Evolutionary conservation across 768 basidiomycete genomes (phyloP).

Genomic region (Tylopilus vinaceipallidus): DNA sequence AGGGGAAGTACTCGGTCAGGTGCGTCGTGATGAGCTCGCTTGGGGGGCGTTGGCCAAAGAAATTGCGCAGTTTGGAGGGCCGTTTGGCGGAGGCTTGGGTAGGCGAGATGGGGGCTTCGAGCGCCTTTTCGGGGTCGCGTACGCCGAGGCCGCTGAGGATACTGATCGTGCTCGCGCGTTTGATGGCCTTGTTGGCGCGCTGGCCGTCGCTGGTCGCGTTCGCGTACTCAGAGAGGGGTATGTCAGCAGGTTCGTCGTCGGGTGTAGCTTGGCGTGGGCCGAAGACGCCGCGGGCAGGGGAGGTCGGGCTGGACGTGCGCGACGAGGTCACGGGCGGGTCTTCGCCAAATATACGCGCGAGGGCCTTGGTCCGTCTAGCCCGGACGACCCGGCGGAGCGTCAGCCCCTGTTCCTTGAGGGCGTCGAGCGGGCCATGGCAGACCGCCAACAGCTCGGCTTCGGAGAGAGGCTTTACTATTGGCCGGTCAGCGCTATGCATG

Average conservation of each 20-base stretch:
- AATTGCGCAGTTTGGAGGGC: slow-evolving; percentile 82
- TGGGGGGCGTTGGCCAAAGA: slow-evolving; percentile 97
- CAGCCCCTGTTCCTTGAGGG: slow-evolving; percentile 75
- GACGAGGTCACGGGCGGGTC: slow-evolving; percentile 30
- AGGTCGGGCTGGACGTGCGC: slow-evolving; percentile 36
- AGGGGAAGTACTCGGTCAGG: slow-evolving; percentile 92
- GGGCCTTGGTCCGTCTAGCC: slow-evolving; percentile 39
- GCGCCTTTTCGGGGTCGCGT: slow-evolving; percentile 66
- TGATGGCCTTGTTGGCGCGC: slow-evolving; percentile 35
- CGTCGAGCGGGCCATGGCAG: slow-evolving; percentile 79
- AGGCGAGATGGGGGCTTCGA: slow-evolving; percentile 57
- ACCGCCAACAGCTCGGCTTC: slow-evolving; percentile 79
- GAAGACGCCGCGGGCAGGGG: slow-evolving; percentile 23
- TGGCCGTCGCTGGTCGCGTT: slow-evolving; percentile 30
- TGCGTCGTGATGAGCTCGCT: slow-evolving; percentile 96
- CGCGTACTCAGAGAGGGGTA: slow-evolving; percentile 30
- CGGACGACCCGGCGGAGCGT: slow-evolving; percentile 60
- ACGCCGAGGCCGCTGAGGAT: slow-evolving; percentile 93
- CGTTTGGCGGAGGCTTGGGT: slow-evolving; percentile 37
- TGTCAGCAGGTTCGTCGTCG: slow-evolving; percentile 39
- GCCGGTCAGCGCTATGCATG: neutral
- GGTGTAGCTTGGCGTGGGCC: slow-evolving; percentile 11
- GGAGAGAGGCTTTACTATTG: slow-evolving; percentile 66
- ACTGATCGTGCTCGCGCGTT: slow-evolving; percentile 93
- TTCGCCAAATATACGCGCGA: slow-evolving; percentile 50